These are phyloP conservation scores for Sclerotiophoma versabilis DNA, from an alignment of 2,329 filamentous ascomycete species.

Conservation along the genomic window DNA sequence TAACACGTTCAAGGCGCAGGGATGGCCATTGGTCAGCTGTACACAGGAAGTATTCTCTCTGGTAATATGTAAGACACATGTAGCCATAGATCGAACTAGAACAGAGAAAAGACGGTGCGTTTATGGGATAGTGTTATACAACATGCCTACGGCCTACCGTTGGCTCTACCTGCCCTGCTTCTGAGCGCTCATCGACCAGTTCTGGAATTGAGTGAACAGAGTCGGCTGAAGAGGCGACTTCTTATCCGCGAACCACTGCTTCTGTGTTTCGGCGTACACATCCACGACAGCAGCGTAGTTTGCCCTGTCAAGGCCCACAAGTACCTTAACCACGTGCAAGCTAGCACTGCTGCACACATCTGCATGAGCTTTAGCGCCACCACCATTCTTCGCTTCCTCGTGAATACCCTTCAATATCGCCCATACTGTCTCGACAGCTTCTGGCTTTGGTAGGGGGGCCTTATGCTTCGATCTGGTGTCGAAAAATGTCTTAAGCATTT, in stretches of 20 bases:
- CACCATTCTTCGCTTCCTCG: conserved; percentile 68
- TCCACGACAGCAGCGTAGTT: conserved; percentile 50
- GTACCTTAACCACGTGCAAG: conserved; percentile 69
- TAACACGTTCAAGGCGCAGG: not conserved
- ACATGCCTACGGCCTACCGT: not conserved
- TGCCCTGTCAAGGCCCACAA: conserved; percentile 59
- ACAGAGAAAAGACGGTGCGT: not conserved
- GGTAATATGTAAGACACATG: not conserved
- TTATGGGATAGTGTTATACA: not conserved
- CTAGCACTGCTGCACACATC: conserved; percentile 77
- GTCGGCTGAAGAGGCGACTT: conserved; percentile 52
- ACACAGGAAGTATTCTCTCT: not conserved
- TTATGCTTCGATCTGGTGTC: conserved; percentile 64
- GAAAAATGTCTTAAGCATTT: conserved; percentile 75
- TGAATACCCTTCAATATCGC: conserved; percentile 72
- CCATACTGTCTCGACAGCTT: conserved; percentile 57
- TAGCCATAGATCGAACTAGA: not conserved
- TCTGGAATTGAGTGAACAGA: conserved; percentile 57
- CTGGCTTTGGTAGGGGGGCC: conserved; percentile 54
- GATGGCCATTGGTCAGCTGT: not conserved
- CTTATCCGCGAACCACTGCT: conserved; percentile 52
- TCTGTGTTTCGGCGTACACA: conserved; percentile 54
- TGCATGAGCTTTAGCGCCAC: conserved; percentile 72
- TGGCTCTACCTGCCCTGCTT: conserved; percentile 33
- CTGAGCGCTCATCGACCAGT: conserved; percentile 48